phyloP scores from a whole-genome alignment of 169 alveolate species.

The Plasmodium berghei region DNA sequence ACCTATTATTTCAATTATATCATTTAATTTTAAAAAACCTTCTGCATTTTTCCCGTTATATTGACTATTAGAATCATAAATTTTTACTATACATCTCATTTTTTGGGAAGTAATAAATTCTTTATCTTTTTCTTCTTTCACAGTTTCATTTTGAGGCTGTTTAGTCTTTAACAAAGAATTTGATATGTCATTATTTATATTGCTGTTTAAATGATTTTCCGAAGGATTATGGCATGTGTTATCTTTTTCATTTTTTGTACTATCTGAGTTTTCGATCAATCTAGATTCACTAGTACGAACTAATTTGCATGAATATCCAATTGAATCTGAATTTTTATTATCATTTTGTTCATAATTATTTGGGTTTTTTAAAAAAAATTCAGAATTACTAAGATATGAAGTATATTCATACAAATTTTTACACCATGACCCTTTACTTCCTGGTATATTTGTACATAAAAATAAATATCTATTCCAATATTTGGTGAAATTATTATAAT shows the following conservation, averaged over 20 bases:
- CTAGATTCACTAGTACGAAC: too few species aligned
- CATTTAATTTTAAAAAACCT: constrained; percentile 61
- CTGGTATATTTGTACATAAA: constrained; percentile 70
- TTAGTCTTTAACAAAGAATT: too few species aligned
- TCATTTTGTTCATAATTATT: not conserved
- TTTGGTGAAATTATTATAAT: constrained; percentile 35
- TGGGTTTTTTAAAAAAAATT: constrained; percentile 54
- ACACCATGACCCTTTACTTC: constrained; percentile 59
- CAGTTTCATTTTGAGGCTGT: too few species aligned
- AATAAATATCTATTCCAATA: constrained; percentile 76
- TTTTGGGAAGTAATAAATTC: not conserved
- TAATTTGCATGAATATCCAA: too few species aligned
- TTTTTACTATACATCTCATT: constrained; percentile 55
- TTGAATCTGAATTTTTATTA: too few species aligned
- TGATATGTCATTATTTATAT: too few species aligned
- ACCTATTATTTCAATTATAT: constrained; percentile 67
- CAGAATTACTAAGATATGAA: constrained; percentile 25
- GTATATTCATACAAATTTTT: constrained; percentile 68
- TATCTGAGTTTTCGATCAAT: too few species aligned
- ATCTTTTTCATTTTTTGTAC: too few species aligned
- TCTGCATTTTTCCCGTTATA: constrained; percentile 59
- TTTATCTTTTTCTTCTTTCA: not conserved
- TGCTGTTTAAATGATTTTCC: too few species aligned
- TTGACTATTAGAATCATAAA: constrained; percentile 72
- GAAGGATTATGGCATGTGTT: too few species aligned